phyloP scores from a whole-genome alignment of 2,329 filamentous ascomycete species.

The Penicillium sp. region DNA sequence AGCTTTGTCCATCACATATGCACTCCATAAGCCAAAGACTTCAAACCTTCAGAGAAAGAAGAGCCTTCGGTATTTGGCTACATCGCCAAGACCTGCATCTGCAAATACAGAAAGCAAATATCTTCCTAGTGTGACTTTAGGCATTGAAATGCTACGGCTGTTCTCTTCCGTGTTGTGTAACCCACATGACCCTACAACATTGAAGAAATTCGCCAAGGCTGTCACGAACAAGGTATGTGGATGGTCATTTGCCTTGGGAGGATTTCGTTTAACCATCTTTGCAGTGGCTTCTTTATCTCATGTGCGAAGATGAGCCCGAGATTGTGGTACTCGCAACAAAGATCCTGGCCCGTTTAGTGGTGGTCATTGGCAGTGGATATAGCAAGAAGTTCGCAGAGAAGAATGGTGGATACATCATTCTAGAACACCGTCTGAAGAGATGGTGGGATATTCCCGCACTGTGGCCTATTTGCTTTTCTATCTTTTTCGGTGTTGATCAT shows the following conservation, averaged over 20 bases:
- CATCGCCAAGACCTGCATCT: constrained; percentile 28
- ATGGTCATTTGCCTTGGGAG: not conserved
- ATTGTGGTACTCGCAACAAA: constrained; percentile 77
- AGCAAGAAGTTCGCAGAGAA: constrained; percentile 82
- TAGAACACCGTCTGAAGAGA: constrained; percentile 74
- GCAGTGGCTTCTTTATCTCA: constrained; percentile 85
- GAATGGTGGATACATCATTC: constrained; percentile 81
- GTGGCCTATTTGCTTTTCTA: constrained; percentile 85
- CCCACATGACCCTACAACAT: constrained; percentile 63
- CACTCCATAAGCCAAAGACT: constrained; percentile 65
- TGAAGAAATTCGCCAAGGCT: constrained; percentile 86
- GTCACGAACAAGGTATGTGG: constrained; percentile 83
- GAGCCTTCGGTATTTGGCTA: constrained; percentile 39
- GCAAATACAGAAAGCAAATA: constrained; percentile 36
- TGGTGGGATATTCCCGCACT: constrained; percentile 86
- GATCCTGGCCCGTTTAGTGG: constrained; percentile 78
- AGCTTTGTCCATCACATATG: constrained; percentile 89
- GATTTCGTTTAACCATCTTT: constrained; percentile 12
- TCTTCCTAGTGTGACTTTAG: constrained; percentile 66
- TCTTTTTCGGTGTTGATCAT: constrained; percentile 82
- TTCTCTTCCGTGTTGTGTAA: constrained; percentile 77
- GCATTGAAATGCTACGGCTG: constrained; percentile 70
- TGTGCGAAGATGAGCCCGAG: constrained; percentile 81
- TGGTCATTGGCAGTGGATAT: constrained; percentile 78
- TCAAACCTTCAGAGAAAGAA: constrained; percentile 47